Evolutionary conservation across 352 stramenopile genomes (phyloP), one percentile per base, ranked within the genome.

Genomic region (Phytophthora rubi): DNA sequence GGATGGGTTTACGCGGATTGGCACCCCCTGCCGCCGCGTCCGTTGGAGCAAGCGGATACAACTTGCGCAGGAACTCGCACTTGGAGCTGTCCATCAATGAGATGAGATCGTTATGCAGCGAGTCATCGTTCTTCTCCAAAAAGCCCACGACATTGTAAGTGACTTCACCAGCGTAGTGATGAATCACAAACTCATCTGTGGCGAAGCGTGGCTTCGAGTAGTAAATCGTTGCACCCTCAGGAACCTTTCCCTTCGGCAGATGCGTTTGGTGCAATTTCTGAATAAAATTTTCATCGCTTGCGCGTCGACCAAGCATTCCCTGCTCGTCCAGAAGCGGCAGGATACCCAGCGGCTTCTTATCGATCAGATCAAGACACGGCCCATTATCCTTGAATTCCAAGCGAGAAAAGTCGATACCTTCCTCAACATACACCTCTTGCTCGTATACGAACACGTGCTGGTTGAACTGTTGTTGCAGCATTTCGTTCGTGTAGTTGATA

Each of bases 121-220:
- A 98, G 73, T 99, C 97, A 68, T 98, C 95, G 82, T 99, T 99
- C 80, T 99, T 99, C 71, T 99, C 97, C 23, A 99, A 82, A 68
- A 99, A 99, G 26, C 94, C 94, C 54, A 89, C 95, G 26, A 98
- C 96, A 56, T 89, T 96, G 82, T 99, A 99, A 33, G 93, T 94
- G 21, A 99, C 96, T 65, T 98, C 92, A 44, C 89, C 97, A 33
- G 97, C 97, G 71, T 99, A 99, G 74, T 99, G 97, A 58, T 98
- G 75, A 59, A 99, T 96, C 60, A 97, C 98, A 77, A 99, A 99
- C 67, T 96, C 87, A 53, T 98, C 92, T 12, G 90, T 90, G n/a
- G 88, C 84, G 55, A 94, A 94, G 33, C 90, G 87, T 53, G 86
- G 88, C 76, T 96, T 93, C 7, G 87, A 91, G 75, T 89, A 97